Evolutionary conservation across 1,284 basidiomycete genomes (phyloP).

Genomic region (Phellopilus nigrolimitatus): DNA sequence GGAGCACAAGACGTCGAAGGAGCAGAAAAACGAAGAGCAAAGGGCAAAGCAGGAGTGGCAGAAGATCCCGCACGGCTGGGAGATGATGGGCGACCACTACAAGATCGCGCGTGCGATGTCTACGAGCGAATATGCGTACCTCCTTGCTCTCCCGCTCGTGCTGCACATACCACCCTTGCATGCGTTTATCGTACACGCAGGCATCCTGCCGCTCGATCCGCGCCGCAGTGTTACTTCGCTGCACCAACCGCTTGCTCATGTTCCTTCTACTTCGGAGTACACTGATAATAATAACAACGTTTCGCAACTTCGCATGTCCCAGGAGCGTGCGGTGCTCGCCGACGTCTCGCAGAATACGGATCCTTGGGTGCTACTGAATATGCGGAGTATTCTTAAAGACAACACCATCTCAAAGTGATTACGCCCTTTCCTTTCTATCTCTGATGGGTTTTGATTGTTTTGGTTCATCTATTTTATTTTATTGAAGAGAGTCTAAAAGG

Average conservation of each 20-base stretch:
- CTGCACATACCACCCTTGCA: constrained; percentile 77
- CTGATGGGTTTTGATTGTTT: not conserved
- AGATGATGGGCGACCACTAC: constrained; percentile 73
- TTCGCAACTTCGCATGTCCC: constrained; percentile 37
- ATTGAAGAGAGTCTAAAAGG: constrained; percentile 35
- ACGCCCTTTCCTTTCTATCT: not conserved
- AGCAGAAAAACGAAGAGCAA: constrained; percentile 35
- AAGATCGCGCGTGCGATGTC: constrained; percentile 63
- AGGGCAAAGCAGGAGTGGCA: constrained; percentile 35
- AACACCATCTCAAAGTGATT: constrained; percentile 48
- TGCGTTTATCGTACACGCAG: constrained; percentile 78
- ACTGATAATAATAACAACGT: constrained; percentile 19
- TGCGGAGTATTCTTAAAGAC: constrained; percentile 58
- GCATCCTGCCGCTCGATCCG: constrained; percentile 71
- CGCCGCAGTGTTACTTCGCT: constrained; percentile 40
- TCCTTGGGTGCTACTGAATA: constrained; percentile 73
- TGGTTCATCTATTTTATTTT: not conserved
- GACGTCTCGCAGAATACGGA: constrained; percentile 69
- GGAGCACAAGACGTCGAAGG: constrained; percentile 38
- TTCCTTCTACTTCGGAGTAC: constrained; percentile 33
- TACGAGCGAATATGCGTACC: constrained; percentile 57
- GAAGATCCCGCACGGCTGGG: constrained; percentile 60
- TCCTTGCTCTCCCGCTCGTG: constrained; percentile 64
- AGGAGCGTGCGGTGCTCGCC: constrained; percentile 56
- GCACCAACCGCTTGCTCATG: constrained; percentile 62